phyloP scores from a whole-genome alignment of 306 rosid genomes.

The Boehmeria nivea region DNA sequence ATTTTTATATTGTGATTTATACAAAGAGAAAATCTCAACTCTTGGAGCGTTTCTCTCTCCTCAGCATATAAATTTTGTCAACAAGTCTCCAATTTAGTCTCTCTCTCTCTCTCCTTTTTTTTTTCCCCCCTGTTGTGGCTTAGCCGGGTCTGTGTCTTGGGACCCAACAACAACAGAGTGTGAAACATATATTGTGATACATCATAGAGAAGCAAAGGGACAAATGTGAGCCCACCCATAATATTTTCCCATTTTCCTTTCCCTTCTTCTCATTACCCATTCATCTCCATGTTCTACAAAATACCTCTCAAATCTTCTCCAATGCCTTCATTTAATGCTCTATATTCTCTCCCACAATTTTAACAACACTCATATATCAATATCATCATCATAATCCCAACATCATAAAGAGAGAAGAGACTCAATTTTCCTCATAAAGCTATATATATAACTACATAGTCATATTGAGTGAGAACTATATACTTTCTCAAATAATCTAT shows the following conservation, averaged over 20 bases:
- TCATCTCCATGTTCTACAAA: slow-evolving; percentile 54
- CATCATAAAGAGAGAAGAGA: too few species aligned
- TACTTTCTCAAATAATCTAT: not conserved
- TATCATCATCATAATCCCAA: not conserved
- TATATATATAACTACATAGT: too few species aligned
- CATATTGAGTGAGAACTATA: too few species aligned
- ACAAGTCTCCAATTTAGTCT: slow-evolving; percentile 21
- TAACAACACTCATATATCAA: slow-evolving; percentile 12
- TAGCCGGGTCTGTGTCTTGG: slow-evolving; percentile 21
- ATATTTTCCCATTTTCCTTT: slow-evolving; percentile 27
- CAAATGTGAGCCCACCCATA: slow-evolving; percentile 33
- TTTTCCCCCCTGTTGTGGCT: slow-evolving; percentile 17
- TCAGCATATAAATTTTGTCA: slow-evolving; percentile 18
- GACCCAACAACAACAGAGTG: slow-evolving; percentile 48
- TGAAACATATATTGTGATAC: slow-evolving; percentile 13
- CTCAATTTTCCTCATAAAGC: too few species aligned
- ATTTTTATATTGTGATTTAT: too few species aligned
- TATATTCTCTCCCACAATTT: slow-evolving; percentile 11
- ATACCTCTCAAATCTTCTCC: slow-evolving; percentile 29
- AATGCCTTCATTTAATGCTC: slow-evolving; percentile 50
- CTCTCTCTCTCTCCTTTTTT: slow-evolving; percentile 22
- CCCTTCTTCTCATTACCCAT: slow-evolving; percentile 38
- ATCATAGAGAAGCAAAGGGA: slow-evolving; percentile 23
- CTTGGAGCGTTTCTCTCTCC: slow-evolving; percentile 6
- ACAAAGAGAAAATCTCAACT: slow-evolving; percentile 7